Percentiles rank a stretch among this genome's conserved stretches.
Conservation (phyloP, 495 filamentous ascomycete species). For the Penicillium goetzii region DNA sequence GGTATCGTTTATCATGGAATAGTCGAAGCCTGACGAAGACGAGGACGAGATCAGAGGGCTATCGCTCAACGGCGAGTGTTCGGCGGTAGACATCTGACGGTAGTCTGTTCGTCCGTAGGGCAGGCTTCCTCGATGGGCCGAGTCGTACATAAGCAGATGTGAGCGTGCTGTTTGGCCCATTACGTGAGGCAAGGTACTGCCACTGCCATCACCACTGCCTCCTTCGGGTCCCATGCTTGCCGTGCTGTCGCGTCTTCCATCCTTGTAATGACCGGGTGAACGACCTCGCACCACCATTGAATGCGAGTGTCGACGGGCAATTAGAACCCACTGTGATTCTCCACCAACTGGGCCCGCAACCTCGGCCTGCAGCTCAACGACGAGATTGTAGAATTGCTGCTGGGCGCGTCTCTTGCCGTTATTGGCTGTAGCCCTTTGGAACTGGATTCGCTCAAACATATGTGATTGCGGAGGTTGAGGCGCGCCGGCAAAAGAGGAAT, state of each 20-base stretch:
- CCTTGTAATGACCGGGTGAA: slow-evolving; percentile 91
- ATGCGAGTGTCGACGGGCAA: slow-evolving; percentile 77
- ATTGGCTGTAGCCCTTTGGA: slow-evolving; percentile 94
- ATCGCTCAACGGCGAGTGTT: slow-evolving; percentile 46
- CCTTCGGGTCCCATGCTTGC: slow-evolving; percentile 74
- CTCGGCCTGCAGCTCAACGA: slow-evolving; percentile 87
- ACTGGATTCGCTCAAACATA: slow-evolving; percentile 93
- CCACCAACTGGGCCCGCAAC: slow-evolving; percentile 48
- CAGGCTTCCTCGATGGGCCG: slow-evolving; percentile 37
- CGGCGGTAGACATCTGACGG: slow-evolving; percentile 39
- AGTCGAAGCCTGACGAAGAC: slow-evolving; percentile 47
- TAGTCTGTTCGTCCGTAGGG: slow-evolving; percentile 43
- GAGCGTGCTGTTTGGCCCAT: slow-evolving; percentile 41
- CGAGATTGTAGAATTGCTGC: slow-evolving; percentile 91
- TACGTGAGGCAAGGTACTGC: slow-evolving; percentile 37
- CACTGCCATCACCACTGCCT: slow-evolving; percentile 42
- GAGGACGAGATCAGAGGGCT: slow-evolving; percentile 51
- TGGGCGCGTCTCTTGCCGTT: slow-evolving; percentile 91
- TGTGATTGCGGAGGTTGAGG: slow-evolving; percentile 50
- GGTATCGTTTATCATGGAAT: slow-evolving; percentile 43
- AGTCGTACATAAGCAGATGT: slow-evolving; percentile 45
- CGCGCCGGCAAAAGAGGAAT: slow-evolving; percentile 37
- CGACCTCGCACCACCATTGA: slow-evolving; percentile 93
- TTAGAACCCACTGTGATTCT: slow-evolving; percentile 66
- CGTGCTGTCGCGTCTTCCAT: slow-evolving; percentile 72